These are phyloP conservation scores for Anethum foeniculum DNA, from an alignment of 140 eudicot genomes.

Conservation along the genomic window DNA sequence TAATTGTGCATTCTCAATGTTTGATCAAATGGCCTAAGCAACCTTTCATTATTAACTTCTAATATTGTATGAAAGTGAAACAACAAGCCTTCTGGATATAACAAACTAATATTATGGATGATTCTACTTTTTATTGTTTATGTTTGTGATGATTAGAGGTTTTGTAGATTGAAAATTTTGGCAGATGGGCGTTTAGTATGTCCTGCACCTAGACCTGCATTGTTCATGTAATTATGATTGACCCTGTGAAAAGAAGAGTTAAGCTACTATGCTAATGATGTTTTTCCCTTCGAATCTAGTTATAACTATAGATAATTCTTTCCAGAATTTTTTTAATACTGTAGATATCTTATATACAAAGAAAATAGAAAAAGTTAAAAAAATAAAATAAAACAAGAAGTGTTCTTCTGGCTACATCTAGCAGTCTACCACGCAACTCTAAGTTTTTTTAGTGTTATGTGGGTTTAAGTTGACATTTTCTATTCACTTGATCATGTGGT, in stretches of 20 bases:
- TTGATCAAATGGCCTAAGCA: conserved; percentile 17
- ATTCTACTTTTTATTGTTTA: background rate
- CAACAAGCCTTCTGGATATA: background rate
- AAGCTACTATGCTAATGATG: background rate
- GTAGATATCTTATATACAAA: background rate
- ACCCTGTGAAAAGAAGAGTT: background rate
- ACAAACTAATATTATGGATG: background rate
- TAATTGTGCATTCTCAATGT: conserved; percentile 17
- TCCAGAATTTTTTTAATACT: background rate
- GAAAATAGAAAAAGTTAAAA: background rate
- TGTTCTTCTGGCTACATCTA: background rate
- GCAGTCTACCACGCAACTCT: background rate
- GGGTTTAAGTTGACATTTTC: background rate
- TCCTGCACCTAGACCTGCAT: background rate
- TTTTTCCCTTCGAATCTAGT: background rate
- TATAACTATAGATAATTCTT: background rate
- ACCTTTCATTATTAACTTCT: background rate
- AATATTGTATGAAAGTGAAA: background rate
- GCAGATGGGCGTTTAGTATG: background rate
- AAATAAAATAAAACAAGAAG: background rate
- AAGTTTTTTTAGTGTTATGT: background rate
- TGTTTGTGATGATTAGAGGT: background rate
- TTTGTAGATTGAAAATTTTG: background rate
- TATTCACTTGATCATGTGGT: background rate
- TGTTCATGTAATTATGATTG: background rate